phyloP scores from a whole-genome alignment of 169 alveolate genomes.

The Perkinsus marinus region DNA sequence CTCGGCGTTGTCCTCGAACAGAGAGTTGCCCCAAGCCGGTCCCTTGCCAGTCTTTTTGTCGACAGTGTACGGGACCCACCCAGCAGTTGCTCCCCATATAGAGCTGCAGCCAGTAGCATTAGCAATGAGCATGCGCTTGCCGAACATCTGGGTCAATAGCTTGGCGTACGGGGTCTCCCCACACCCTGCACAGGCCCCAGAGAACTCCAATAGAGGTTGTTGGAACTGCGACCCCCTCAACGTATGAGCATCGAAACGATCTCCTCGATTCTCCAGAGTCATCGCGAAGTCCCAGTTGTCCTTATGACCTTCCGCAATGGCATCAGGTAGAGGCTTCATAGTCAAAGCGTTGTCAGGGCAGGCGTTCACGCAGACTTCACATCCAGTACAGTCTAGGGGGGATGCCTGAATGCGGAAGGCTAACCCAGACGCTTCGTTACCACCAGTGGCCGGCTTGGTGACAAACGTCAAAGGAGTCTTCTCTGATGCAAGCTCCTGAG shows the following conservation, averaged over 20 bases:
- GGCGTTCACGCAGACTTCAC: conserved; percentile 42
- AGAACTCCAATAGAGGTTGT: conserved; percentile 42
- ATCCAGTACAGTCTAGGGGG: conserved; percentile 48
- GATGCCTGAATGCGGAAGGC: conserved; percentile 41
- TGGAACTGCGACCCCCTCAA: conserved; percentile 43
- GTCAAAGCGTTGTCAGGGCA: conserved; percentile 44
- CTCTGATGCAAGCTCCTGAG: conserved; percentile 16
- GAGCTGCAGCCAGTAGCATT: conserved; percentile 51
- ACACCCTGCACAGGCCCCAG: conserved; percentile 57
- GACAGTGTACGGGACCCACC: conserved; percentile 34
- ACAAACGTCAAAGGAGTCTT: conserved; percentile 29
- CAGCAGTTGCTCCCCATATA: conserved; percentile 45
- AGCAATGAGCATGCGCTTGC: conserved; percentile 44
- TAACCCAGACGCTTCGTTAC: conserved; percentile 26
- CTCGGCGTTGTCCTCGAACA: conserved; percentile 53
- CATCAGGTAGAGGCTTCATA: conserved; percentile 22
- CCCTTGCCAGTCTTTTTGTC: conserved; percentile 27
- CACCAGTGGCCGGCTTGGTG: conserved; percentile 25
- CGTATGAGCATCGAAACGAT: conserved; percentile 31
- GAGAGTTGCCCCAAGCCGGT: conserved; percentile 52
- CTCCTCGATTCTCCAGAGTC: conserved; percentile 28
- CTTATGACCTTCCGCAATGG: conserved; percentile 13
- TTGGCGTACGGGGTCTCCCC: conserved; percentile 53
- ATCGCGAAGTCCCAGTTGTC: conserved; percentile 35
- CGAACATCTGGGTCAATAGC: conserved; percentile 39